Conservation (phyloP, 2,329 filamentous ascomycete species). For the Colletotrichum sp. region DNA sequence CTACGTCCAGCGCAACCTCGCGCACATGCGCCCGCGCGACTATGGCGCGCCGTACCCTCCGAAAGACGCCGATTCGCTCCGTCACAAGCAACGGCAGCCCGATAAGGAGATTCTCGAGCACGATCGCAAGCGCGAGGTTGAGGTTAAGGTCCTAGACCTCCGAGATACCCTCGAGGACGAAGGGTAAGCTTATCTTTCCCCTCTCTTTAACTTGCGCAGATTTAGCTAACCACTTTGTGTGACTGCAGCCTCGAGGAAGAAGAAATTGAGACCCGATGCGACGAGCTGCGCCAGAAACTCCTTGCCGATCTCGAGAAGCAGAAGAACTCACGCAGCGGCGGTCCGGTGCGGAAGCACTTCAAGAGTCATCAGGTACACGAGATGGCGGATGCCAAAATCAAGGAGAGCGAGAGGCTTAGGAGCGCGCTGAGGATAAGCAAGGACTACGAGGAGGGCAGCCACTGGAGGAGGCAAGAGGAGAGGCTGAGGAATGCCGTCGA, state of each 20-base stretch:
- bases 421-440: constrained; percentile 86
- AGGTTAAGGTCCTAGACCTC: constrained; percentile 92
- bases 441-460: constrained; percentile 83
- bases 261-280: constrained; percentile 76
- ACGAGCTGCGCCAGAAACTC: constrained; percentile 46
- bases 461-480: constrained; percentile 87
- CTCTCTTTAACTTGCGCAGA: not conserved
- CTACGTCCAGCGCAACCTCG: constrained; percentile 96
- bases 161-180: constrained; percentile 92
- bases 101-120: constrained; percentile 95
- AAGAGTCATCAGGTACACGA: constrained; percentile 97
- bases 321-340: constrained; percentile 27
- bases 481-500: constrained; percentile 53
- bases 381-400: constrained; percentile 92
- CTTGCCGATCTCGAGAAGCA: constrained; percentile 45
- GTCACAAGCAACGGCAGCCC: constrained; percentile 81
- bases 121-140: constrained; percentile 87
- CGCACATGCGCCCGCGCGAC: constrained; percentile 86
- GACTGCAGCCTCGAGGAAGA: constrained; percentile 75
- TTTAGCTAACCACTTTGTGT: not conserved
- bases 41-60: constrained; percentile 76
- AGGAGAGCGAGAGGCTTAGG: constrained; percentile 88
- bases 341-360: constrained; percentile 60
- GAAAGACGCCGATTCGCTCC: constrained; percentile 70
- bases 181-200: constrained; percentile 56